Base-by-base conservation (phyloP, 1,284 basidiomycete species). In the Singerocomus inundabilis region DNA sequence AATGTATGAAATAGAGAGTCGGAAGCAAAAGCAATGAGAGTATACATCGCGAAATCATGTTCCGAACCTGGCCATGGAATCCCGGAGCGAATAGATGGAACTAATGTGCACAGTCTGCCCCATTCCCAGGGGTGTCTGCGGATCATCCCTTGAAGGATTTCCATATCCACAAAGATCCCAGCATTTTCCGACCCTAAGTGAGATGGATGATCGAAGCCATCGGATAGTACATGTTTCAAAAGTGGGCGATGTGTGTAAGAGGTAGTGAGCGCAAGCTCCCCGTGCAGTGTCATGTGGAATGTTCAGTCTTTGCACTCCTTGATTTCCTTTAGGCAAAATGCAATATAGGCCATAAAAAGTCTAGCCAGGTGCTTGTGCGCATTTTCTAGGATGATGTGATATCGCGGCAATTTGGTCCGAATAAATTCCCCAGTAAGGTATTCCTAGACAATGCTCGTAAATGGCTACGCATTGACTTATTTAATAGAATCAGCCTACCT, bases 391-490 rank as follows among this genome's bases (percentile, higher is more conserved):
- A 49, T 21, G 13, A 55, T 44, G 3, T 38, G 44, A 28, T 55
- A 54, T 29, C 3, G 18, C 12, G 51, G 51, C 4, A 55, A 7
- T 30, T 36, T 26, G 5, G 2, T 34, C 1, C 6, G 11, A 36
- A 57, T 8, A 2, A 54, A 40, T 12, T 54, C 44, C 12, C 51
- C 55, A 3, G 54, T 8, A 6, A 55, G 55, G 15, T 55, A 55
- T 3, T 57, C 41, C 55, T 57, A n/a, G 8, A 31, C 7, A 5
- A n/a, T 11, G 3, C 3, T 30, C 1, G 11, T 34, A 21, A 54
- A 13, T 3, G 2, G 4, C 21, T 29, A n/a, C 13, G 3, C n/a
- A 15, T 2, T 5, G 16, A 0, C 7, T 7, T 13, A 15, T 15
- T 28, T 1, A 13, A 12, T 12, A 31, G 13, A 16, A 4, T 7